Base-by-base conservation (phyloP, 495 filamentous ascomycete species). In the Podospora anserina region DNA sequence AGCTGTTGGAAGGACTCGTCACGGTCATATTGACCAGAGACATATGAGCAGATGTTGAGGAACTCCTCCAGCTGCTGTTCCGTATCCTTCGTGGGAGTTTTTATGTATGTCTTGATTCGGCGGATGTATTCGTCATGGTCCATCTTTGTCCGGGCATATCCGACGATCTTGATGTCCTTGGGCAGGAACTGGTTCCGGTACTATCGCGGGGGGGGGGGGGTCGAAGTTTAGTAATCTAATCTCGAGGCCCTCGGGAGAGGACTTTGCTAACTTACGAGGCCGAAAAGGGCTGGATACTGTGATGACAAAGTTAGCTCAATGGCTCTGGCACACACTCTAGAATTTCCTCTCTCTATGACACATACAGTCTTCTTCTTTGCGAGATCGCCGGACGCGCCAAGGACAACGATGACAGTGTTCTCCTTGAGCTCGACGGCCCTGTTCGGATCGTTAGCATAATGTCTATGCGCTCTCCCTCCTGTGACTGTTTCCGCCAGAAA, bases 91-190 rank as follows among this genome's bases (percentile, higher is more conserved):
- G 94, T 96, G 26, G 96, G 96, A 18, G 93, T 93, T 88, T 99
- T 98, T 83, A 99, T 99, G 81, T 97, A 95, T 67, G 93, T 96
- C 82, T 91, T 93, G 82, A 98, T 92, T 66, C 96, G 88, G 80
- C 88, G 91, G 73, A 97, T 84, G 82, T 91, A 98, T 80, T 98
- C 96, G 70, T 92, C 90, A 76, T 92, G 92, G 83, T 98, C 94
- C 96, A 99, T 99, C 84, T 96, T 97, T 71, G 96, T 99, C 76
- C 96, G 89, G 70, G 96, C 96, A 91, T 99, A 99, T 84, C 96
- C 96, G 75, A 99, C 88, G 78, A 99, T 97, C 78, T 89, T 91
- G 81, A 97, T 94, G 79, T 95, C 92, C 83, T 96, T 97, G 70
- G 95, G 95, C 20, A 98, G 91, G 85, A 98, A 99, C 78, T 96